Base-by-base conservation (phyloP, 2,329 filamentous ascomycete species). In the Pyrenochaeta sp. region DNA sequence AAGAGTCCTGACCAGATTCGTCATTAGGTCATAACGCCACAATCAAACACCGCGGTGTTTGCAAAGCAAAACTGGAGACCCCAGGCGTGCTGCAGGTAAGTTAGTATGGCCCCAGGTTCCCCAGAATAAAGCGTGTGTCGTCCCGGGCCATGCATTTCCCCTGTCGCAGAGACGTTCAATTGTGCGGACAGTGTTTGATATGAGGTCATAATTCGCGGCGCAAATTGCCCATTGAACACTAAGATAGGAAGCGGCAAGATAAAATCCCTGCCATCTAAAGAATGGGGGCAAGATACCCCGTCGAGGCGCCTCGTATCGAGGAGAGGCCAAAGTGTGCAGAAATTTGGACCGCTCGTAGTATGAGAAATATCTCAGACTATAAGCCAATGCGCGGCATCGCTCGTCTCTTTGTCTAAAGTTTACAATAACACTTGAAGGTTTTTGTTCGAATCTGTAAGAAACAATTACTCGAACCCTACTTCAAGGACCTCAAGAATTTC, bases 51-150 rank as follows among this genome's bases (percentile, higher is more conserved):
- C 52, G 56, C 54, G 45, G 52, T 51, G 45, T 47, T 29, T 47
- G 50, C 37, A 7, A 10, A 29, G 11, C 23, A 4, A 41, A 48
- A 39, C 48, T 51, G 37, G 47, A 48, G 45, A 57, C 61, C 55
- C 55, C 57, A 63, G 43, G 51, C 32, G 32, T 17, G 41, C 62
- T 54, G 51, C 58, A 60, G 45, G 50, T 30, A 31, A 43, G 31
- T 39, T 23, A 27, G 9, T 36, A 32, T 17, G 23, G 58, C 60
- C 64, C 64, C 64, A 50, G 54, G 47, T 60, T 58, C 62, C 58
- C 64, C 60, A 61, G 51, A 48, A 52, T 54, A 45, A 46, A 49
- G 40, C 39, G 55, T 62, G 64, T 60, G 49, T 60, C 57, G 60
- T 64, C 58, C 64, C 64, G 64, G 50, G 39, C 51, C 53, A 54